Percentiles rank a stretch among this genome's conserved stretches.
phyloP scores from a whole-genome alignment of 257 asterid species.

The Lycium barbarum region DNA sequence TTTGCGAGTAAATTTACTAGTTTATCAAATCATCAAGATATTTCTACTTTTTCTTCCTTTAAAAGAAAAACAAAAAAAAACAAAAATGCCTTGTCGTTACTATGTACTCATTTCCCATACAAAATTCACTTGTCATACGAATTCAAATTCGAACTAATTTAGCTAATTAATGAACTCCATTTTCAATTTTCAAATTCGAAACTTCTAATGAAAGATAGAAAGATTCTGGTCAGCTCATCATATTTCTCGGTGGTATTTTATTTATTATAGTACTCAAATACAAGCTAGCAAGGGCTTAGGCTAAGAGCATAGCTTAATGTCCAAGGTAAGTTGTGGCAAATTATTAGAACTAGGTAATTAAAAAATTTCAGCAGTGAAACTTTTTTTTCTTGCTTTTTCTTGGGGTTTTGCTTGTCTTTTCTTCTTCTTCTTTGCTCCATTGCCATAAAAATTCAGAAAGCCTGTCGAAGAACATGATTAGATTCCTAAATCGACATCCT shows the following conservation, averaged over 20 bases:
- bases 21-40: background rate
- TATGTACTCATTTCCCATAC: background rate
- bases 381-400: constrained; percentile 30
- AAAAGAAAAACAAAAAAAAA: background rate
- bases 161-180: too few species aligned
- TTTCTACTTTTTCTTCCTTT: background rate
- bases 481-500: constrained; percentile 60
- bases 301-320: constrained; percentile 27
- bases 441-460: background rate
- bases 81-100: background rate
- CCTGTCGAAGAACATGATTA: constrained; percentile 42
- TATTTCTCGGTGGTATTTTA: too few species aligned
- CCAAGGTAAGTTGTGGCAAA: constrained; percentile 31
- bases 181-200: too few species aligned
- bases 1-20: too few species aligned
- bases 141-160: background rate
- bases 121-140: background rate
- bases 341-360: background rate
- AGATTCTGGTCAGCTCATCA: rapidly evolving
- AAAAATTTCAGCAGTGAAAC: background rate
- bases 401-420: constrained; percentile 35
- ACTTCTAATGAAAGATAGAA: background rate
- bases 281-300: constrained; percentile 5
- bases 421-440: background rate
- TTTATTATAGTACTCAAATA: background rate